phyloP scores from a whole-genome alignment of 2,329 filamentous ascomycete genomes.

The Colletotrichum sp. region DNA sequence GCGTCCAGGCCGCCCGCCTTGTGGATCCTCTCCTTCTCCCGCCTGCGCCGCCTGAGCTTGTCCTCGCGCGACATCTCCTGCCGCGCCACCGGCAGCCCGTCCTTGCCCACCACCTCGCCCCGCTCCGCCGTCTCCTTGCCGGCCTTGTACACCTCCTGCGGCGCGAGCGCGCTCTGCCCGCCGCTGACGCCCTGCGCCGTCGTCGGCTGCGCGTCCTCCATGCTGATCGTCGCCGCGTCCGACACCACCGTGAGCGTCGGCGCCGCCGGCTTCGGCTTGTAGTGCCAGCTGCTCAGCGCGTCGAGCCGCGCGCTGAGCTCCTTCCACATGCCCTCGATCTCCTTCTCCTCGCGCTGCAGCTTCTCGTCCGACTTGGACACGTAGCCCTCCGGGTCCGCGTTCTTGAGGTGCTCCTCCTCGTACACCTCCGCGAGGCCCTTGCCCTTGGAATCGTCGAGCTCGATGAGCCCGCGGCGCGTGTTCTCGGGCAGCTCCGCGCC shows the following conservation, averaged over 20 bases:
- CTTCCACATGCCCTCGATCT: conserved; percentile 84
- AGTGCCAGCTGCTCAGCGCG: conserved; percentile 90
- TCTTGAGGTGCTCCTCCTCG: conserved; percentile 87
- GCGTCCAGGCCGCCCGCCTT: conserved; percentile 62
- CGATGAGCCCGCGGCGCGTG: conserved; percentile 74
- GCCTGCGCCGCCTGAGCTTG: conserved; percentile 75
- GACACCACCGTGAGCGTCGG: conserved; percentile 85
- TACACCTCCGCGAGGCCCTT: conserved; percentile 92
- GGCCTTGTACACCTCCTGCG: conserved; percentile 92
- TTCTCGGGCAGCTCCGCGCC: conserved; percentile 68
- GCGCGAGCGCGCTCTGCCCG: conserved; percentile 79
- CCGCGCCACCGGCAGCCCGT: conserved; percentile 76
- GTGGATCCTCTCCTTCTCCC: conserved; percentile 84
- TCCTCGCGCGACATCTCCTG: conserved; percentile 91
- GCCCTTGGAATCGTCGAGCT: conserved; percentile 86
- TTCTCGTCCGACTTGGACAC: conserved; percentile 85
- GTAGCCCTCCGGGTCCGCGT: conserved; percentile 77
- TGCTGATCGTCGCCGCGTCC: conserved; percentile 88
- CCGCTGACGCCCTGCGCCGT: conserved; percentile 76
- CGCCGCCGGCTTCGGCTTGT: conserved; percentile 85
- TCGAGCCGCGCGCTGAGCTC: conserved; percentile 83
- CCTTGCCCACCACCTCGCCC: conserved; percentile 79
- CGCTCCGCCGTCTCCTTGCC: conserved; percentile 67
- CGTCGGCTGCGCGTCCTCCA: conserved; percentile 94
- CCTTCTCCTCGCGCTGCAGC: conserved; percentile 78